Evolutionary conservation across 164 flowering plant genomes (phyloP), one percentile per base, ranked within the genome.

Genomic region (Paratinospora sagittata): DNA sequence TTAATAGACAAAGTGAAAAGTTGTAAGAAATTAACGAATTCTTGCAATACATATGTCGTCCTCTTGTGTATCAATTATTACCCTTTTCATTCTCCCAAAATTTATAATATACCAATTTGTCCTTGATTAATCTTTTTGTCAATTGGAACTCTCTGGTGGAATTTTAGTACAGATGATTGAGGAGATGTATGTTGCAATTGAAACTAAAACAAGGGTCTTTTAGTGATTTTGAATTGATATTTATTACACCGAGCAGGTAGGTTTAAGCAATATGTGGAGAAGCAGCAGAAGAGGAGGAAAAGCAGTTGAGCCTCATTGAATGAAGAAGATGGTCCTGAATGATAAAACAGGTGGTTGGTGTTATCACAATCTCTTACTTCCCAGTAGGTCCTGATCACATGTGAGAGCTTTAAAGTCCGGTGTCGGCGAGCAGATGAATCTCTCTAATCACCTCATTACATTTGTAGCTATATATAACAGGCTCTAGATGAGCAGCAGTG

Each of bases 321-420:
- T 69, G 71, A 55, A 41, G 49, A 66, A 36, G 9, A 41, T 66
- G 68, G n/a, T 55, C n/a, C 36, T 64, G 3, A 30, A 17, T 34
- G n/a, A 3, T 26, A 34, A 58, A 33, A 34, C 64, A 69, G 71
- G 58, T 69, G 34, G 36, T 63, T 23, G 27, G 23, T 3, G 30
- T n/a, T 57, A 34, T n/a, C n/a, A 55, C 37, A 21, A 33, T 2
- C 71, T 69, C 64, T 34, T 62, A 55, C 64, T 67, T 43, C 21
- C 69, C 47, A 16, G 39, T 30, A 62, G 71, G 71, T 33, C 71
- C 71, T 69, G 45, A 55, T 69, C 47, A 55, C 71, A 69, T 69
- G 71, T 69, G 71, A 69, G 16, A 6, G 60, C 45, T 58, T 69
- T 57, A 57, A 55, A 36, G 64, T 19, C n/a, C 63, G 21, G 9